Conservation (phyloP, 768 basidiomycete genomes). For the Ramaria rubella region DNA sequence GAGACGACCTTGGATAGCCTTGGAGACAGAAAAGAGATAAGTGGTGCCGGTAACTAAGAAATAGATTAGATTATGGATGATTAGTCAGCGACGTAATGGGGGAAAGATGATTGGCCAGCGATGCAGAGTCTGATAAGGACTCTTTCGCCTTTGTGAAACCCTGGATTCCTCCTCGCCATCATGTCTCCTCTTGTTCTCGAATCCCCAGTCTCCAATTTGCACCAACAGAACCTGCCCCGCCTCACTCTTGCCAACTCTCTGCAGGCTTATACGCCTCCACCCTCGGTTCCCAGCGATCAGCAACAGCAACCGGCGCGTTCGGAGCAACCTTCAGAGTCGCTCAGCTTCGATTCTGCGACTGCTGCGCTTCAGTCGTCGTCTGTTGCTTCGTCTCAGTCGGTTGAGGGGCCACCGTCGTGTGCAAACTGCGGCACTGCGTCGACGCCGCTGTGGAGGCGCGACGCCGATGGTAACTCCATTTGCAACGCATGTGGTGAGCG, state of each 20-base stretch:
- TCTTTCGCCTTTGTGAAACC: background rate
- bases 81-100: conserved; percentile 2
- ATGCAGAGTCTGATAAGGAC: conserved; percentile 11
- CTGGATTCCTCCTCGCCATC: background rate
- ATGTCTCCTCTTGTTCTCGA: conserved; percentile 10
- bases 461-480: conserved; percentile 72
- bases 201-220: conserved; percentile 7
- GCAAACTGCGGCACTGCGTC: conserved; percentile 52
- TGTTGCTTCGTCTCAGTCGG: background rate
- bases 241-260: conserved; percentile 1
- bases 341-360: background rate
- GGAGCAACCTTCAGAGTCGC: background rate
- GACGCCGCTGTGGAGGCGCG: conserved; percentile 82
- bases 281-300: background rate
- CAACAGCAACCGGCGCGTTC: background rate
- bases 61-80: conserved; percentile 5
- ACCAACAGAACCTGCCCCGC: background rate
- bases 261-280: conserved; percentile 3
- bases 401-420: conserved; percentile 10
- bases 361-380: background rate
- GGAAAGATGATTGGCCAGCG: background rate
- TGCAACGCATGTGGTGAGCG: conserved; percentile 89
- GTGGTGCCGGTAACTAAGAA: background rate
- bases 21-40: background rate
- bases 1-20: background rate